These are phyloP conservation scores for Claviceps cyperi DNA, from an alignment of 2,329 filamentous ascomycete species.

Conservation along the genomic window DNA sequence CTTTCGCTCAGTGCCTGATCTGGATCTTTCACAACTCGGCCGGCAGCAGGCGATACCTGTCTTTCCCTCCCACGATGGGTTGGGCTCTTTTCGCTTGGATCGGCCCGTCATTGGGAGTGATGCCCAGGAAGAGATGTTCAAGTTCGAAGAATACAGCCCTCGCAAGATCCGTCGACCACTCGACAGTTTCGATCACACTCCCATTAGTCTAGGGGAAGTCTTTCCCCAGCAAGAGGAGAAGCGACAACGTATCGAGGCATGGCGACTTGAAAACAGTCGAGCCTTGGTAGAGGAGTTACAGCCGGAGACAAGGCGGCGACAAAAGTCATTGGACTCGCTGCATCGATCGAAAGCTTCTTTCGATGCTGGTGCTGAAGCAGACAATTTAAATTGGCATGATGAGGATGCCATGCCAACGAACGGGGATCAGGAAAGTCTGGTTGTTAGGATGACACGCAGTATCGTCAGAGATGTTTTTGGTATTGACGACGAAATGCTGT, in stretches of 20 bases:
- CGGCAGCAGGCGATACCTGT: conserved; percentile 50
- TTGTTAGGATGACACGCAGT: conserved; percentile 67
- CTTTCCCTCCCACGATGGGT: conserved; percentile 81
- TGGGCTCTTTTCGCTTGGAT: conserved; percentile 69
- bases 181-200: conserved; percentile 37
- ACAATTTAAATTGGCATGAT: conserved; percentile 37
- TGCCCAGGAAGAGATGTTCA: conserved; percentile 74
- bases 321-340: conserved; percentile 42
- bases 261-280: conserved; percentile 82
- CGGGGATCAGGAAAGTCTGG: conserved; percentile 51
- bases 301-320: conserved; percentile 59
- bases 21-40: conserved; percentile 12
- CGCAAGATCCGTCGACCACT: conserved; percentile 41
- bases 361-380: conserved; percentile 20
- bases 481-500: conserved; percentile 72
- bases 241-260: conserved; percentile 73
- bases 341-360: conserved; percentile 14
- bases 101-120: conserved; percentile 35
- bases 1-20: conserved; percentile 50
- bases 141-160: conserved; percentile 76
- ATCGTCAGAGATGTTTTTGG: conserved; percentile 84
- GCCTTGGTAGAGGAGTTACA: conserved; percentile 80
- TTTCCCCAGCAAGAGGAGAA: conserved; percentile 54
- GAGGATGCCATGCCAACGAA: conserved; percentile 30
- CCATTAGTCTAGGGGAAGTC: conserved; percentile 37